Evolutionary conservation across 2,329 filamentous ascomycete genomes (phyloP).

Genomic region (Fusarium luffae): DNA sequence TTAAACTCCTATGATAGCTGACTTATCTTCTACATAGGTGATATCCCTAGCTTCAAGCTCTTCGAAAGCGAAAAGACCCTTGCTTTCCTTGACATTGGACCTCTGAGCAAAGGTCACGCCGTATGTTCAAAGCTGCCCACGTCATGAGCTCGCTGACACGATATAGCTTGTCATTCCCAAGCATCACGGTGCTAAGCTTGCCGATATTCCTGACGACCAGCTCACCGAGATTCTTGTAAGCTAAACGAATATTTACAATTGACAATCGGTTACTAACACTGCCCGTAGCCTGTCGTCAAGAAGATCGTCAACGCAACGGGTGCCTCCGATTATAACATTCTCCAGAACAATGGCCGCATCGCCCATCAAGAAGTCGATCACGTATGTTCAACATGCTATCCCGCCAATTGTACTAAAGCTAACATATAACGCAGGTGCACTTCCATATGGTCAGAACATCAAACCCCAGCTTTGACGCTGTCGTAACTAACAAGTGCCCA

Average conservation of each 20-base stretch:
- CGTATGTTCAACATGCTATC: slow-evolving; percentile 63
- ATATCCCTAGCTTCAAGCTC: slow-evolving; percentile 96
- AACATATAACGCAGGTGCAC: slow-evolving; percentile 71
- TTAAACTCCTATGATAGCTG: background rate
- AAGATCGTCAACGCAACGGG: slow-evolving; percentile 83
- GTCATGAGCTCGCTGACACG: slow-evolving; percentile 10
- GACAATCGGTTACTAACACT: slow-evolving; percentile 5
- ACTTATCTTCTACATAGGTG: slow-evolving; percentile 66
- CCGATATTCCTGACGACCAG: slow-evolving; percentile 91
- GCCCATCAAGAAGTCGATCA: slow-evolving; percentile 95
- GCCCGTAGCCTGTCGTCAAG: slow-evolving; percentile 69
- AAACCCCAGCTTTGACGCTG: background rate
- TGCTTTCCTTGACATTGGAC: slow-evolving; percentile 96
- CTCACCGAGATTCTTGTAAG: slow-evolving; percentile 82
- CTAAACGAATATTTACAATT: background rate
- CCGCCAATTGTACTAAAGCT: background rate
- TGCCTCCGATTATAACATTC: slow-evolving; percentile 85
- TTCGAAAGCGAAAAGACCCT: slow-evolving; percentile 93
- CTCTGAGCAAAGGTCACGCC: slow-evolving; percentile 87
- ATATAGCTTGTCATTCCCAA: slow-evolving; percentile 93
- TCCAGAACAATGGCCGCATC: slow-evolving; percentile 94
- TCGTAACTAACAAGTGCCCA: slow-evolving; percentile 48
- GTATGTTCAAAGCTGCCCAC: slow-evolving; percentile 62
- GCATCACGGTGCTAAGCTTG: slow-evolving; percentile 89
- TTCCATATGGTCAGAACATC: slow-evolving; percentile 80